These are phyloP conservation scores for Centaurea solstitialis DNA, from an alignment of 129 eudicot species.

Conservation along the genomic window DNA sequence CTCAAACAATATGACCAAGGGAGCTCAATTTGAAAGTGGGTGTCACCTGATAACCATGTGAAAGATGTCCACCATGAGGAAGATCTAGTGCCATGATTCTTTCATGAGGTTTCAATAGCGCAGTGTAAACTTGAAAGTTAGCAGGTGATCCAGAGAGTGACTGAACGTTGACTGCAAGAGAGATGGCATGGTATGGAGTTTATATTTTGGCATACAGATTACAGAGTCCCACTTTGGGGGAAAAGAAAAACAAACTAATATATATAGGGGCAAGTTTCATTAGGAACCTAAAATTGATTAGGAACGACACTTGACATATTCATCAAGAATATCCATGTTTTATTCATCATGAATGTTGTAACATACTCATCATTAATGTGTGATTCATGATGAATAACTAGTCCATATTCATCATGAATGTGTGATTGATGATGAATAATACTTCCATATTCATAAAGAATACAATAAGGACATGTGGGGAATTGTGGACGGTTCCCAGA, in stretches of 20 bases:
- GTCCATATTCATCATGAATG: no score
- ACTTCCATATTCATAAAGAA: no score
- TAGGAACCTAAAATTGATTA: no score
- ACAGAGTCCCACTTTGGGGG: neutral
- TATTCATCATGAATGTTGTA: no score
- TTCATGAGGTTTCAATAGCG: conserved; percentile 83
- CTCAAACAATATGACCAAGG: neutral
- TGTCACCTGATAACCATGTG: conserved; percentile 91
- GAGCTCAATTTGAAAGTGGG: neutral
- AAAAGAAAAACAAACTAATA: neutral
- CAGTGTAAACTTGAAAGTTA: conserved; percentile 92
- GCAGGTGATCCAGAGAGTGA: conserved; percentile 91
- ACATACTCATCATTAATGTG: no score
- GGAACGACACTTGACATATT: no score
- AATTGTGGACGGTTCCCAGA: no score
- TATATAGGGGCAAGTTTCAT: neutral
- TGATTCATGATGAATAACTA: no score
- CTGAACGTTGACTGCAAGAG: conserved; percentile 87
- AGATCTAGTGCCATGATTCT: conserved; percentile 99
- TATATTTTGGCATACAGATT: neutral
- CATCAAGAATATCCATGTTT: no score
- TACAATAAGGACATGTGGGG: no score
- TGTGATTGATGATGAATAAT: no score
- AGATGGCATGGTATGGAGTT: conserved; percentile 1
- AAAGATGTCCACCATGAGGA: conserved; percentile 99